Conservation (phyloP, 768 basidiomycete species). For the Suillus luteus region DNA sequence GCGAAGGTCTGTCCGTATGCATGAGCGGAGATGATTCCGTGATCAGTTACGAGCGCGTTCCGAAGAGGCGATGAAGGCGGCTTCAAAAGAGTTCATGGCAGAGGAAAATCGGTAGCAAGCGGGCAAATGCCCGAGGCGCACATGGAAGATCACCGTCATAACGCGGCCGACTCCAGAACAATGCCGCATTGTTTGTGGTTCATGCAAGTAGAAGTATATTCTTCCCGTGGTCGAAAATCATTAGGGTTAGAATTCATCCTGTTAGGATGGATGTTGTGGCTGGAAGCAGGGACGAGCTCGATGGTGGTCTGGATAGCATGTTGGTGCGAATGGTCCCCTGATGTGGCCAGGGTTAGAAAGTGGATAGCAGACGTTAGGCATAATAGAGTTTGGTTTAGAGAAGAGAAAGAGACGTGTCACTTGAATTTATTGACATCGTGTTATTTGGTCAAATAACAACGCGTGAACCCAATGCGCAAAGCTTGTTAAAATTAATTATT, state of each 20-base stretch:
- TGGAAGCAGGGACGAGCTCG: slow-evolving; percentile 37
- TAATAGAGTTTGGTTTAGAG: neutral
- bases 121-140: slow-evolving; percentile 20
- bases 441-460: slow-evolving; percentile 6
- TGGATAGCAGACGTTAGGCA: slow-evolving; percentile 12
- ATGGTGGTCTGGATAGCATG: slow-evolving; percentile 31
- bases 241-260: slow-evolving; percentile 67
- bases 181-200: slow-evolving; percentile 23
- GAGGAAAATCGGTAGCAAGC: slow-evolving; percentile 26
- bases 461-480: neutral
- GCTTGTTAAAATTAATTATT: no score
- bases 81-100: slow-evolving; percentile 42
- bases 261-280: slow-evolving; percentile 55
- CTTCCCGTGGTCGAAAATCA: slow-evolving; percentile 38
- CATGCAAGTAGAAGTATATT: slow-evolving; percentile 26
- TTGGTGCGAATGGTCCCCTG: slow-evolving; percentile 42
- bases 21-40: slow-evolving; percentile 18
- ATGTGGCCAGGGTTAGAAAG: slow-evolving; percentile 47
- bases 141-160: slow-evolving; percentile 15
- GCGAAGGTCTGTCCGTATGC: slow-evolving; percentile 47
- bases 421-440: neutral
- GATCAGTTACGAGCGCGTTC: slow-evolving; percentile 44
- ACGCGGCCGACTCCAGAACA: slow-evolving; percentile 20
- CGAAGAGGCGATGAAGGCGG: slow-evolving; percentile 49
- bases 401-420: neutral